Conservation (phyloP, 345 rosid genomes). For the Heritiera littoralis region DNA sequence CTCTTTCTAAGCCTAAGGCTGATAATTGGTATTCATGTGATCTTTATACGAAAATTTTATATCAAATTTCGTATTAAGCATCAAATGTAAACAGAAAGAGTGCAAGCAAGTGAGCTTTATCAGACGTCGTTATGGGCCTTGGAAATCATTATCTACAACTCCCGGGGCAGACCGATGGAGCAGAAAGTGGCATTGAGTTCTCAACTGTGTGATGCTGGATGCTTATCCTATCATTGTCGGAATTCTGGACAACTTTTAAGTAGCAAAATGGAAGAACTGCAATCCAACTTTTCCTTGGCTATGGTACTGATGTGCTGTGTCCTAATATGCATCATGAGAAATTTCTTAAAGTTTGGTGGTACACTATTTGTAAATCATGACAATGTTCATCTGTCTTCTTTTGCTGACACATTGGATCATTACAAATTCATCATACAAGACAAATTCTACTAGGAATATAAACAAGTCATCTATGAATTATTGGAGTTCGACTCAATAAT, state of each 20-base stretch:
- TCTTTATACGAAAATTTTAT: too few species aligned
- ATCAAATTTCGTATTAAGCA: too few species aligned
- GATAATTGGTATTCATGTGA: too few species aligned
- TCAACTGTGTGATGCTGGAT: constrained; percentile 6
- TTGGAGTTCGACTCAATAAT: too few species aligned
- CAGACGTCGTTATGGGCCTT: not conserved
- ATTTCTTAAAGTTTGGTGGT: not conserved
- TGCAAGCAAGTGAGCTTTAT: not conserved
- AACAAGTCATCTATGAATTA: too few species aligned
- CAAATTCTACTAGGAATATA: not conserved
- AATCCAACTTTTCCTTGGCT: not conserved
- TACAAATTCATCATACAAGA: not conserved
- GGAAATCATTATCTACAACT: not conserved
- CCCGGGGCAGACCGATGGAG: not conserved
- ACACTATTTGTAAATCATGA: not conserved
- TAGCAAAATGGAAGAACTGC: not conserved
- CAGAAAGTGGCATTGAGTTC: not conserved
- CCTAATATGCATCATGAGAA: not conserved
- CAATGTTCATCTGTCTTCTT: not conserved
- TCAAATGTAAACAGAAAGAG: not conserved
- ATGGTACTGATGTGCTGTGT: not conserved
- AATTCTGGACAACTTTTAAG: not conserved
- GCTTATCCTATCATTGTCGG: constrained; percentile 17
- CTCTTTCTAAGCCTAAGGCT: not conserved
- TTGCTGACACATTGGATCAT: not conserved